Base-by-base conservation (phyloP, 768 basidiomycete species). In the Erythrobasidium yunnanense region DNA sequence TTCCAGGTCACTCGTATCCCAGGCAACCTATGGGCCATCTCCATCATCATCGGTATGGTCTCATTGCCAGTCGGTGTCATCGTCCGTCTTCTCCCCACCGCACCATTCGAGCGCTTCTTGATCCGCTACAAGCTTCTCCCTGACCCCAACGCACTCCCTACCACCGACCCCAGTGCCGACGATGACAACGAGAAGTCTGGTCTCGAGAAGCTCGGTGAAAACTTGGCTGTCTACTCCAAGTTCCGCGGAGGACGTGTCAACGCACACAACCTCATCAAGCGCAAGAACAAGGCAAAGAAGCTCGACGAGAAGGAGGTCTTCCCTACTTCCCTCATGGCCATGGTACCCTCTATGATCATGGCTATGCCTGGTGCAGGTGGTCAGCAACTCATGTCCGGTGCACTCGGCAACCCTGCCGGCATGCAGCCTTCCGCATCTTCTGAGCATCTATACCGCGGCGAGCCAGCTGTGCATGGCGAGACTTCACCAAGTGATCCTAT, bases 11-110 rank as follows among this genome's bases (percentile, higher is more conserved):
- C 83, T 0, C 80, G 74, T 6, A 84, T 97, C 55, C 78, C 79
- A 38, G 90, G 87, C 7, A 83, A 83, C 42, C 90, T 93, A 75
- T 99, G 95, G 95, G 91, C 84, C 57, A 88, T 97, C 70, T 87
- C 88, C 0, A 78, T 99, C 38, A 85, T 89, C 53, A 81, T 96
- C 33, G 95, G 93, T 34, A 68, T 86, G 46, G 82, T 90, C 51
- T 86, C 95, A 8, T 83, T 97, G 49, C 95, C 93, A 3, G 81
- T 93, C 71, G 95, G 90, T 56, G 85, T 80, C 35, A 73, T 90
- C 68, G 81, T 92, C 67, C 88, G 93, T 46, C 76, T 84, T 22
- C 75, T 92, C 29, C 93, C 93, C 51, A 90, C 86, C 72, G 81
- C 73, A 33, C 88, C 89, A 0, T 84, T 90, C 73, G 87, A 88